Percentiles rank a stretch among this genome's conserved stretches.
Evolutionary conservation across 768 basidiomycete species (phyloP).

Genomic region (Tulasnella sp.): DNA sequence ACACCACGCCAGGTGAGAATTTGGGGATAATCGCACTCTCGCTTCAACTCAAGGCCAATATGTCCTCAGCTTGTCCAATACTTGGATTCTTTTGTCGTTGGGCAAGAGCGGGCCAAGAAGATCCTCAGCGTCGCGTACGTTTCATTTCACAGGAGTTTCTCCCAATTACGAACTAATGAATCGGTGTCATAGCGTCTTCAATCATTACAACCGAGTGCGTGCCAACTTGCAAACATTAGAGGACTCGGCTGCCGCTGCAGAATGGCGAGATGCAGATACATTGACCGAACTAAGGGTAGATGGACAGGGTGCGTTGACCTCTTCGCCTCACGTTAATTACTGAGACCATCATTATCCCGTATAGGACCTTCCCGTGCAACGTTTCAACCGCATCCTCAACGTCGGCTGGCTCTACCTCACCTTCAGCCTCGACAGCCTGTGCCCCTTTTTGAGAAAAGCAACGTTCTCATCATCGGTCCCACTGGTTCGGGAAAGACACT

Average conservation of each 20-base stretch:
- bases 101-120: constrained; percentile 88
- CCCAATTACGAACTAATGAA: constrained; percentile 1
- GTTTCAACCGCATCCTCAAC: constrained; percentile 46
- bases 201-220: constrained; percentile 72
- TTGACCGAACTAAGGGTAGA: not conserved
- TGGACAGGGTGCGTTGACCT: too few species aligned
- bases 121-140: constrained; percentile 87
- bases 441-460: constrained; percentile 78
- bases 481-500: constrained; percentile 89
- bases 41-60: not conserved
- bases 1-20: constrained; percentile 43
- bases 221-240: constrained; percentile 10
- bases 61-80: constrained; percentile 58
- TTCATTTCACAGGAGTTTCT: not conserved
- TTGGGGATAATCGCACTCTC: not conserved
- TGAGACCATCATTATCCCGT: constrained; percentile 15
- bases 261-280: constrained; percentile 24
- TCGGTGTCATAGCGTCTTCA: constrained; percentile 55
- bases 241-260: constrained; percentile 6
- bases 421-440: constrained; percentile 33
- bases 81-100: constrained; percentile 79
- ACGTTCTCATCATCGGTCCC: constrained; percentile 82
- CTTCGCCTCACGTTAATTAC: constrained; percentile 19
- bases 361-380: constrained; percentile 43
- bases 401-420: constrained; percentile 21